Conservation (phyloP, 495 filamentous ascomycete genomes). For the Tuber magnatum region DNA sequence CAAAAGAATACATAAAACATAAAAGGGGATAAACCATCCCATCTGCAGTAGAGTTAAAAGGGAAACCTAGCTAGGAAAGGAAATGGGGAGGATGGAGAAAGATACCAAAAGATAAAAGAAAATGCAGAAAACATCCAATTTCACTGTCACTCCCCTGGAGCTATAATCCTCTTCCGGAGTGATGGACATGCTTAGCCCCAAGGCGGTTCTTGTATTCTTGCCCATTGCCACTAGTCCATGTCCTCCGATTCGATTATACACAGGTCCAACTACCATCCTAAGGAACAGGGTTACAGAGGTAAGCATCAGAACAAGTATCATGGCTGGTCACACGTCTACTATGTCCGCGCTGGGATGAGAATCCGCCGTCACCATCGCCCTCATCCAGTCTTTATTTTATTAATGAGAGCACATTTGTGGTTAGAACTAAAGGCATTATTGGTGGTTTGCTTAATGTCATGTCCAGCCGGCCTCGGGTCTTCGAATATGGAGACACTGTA, state of each 20-base stretch:
- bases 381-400: conserved; percentile 34
- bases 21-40: no score
- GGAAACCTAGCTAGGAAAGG: no score
- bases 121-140: no score
- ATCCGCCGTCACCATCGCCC: conserved; percentile 19
- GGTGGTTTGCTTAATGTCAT: conserved; percentile 37
- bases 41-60: no score
- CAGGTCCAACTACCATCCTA: conserved; percentile 31
- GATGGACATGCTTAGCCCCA: conserved; percentile 26
- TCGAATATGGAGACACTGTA: conserved; percentile 50
- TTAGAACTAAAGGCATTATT: no score
- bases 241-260: conserved; percentile 31
- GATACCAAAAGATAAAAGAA: no score
- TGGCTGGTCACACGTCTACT: no score
- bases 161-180: conserved; percentile 24
- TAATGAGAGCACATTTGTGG: conserved; percentile 37
- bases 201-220: no score
- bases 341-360: conserved; percentile 19
- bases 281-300: conserved; percentile 30
- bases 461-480: conserved; percentile 22
- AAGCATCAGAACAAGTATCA: conserved; percentile 23
- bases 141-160: conserved; percentile 16
- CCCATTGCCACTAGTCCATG: conserved; percentile 25
- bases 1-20: no score
- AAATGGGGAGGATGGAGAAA: no score